phyloP scores from a whole-genome alignment of 345 rosid genomes.

The Pistacia vera region DNA sequence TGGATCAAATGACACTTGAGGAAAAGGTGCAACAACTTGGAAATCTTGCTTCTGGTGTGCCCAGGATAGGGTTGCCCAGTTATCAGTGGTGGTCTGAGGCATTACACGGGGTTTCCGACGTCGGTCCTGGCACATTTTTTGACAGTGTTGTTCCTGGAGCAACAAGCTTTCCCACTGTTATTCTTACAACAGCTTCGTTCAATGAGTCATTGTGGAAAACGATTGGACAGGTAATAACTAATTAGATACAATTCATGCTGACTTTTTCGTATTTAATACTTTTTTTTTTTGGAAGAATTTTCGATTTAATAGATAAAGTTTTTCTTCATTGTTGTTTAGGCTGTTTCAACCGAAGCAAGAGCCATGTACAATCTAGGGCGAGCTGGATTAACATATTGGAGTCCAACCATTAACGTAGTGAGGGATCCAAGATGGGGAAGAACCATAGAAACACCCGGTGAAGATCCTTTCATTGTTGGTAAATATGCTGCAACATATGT shows the following conservation, averaged over 20 bases:
- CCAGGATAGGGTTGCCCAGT: not conserved
- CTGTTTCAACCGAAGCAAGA: conserved; percentile 46
- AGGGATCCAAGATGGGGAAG: conserved; percentile 63
- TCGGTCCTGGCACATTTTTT: not conserved
- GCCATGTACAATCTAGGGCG: conserved; percentile 44
- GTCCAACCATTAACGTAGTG: conserved; percentile 38
- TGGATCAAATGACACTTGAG: not conserved
- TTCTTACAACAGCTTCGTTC: conserved; percentile 20
- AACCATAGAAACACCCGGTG: conserved; percentile 53
- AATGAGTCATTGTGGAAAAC: conserved; percentile 8
- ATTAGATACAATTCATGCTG: too few relatives aligned
- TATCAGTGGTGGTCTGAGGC: conserved; percentile 31
- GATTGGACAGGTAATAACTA: conserved; percentile 23
- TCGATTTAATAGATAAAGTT: too few relatives aligned
- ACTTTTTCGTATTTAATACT: not conserved
- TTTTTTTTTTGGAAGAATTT: not conserved
- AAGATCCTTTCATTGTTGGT: conserved; percentile 47
- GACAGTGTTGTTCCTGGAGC: not conserved
- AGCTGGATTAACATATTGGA: conserved; percentile 41
- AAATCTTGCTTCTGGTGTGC: not conserved
- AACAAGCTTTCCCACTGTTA: conserved; percentile 22
- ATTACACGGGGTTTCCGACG: too few relatives aligned
- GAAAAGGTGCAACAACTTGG: not conserved
- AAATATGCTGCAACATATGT: conserved; percentile 46
- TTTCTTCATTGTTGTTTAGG: not conserved